These are phyloP conservation scores for Keithomyces neogunnii DNA, from an alignment of 2,329 filamentous ascomycete genomes.

Conservation along the genomic window DNA sequence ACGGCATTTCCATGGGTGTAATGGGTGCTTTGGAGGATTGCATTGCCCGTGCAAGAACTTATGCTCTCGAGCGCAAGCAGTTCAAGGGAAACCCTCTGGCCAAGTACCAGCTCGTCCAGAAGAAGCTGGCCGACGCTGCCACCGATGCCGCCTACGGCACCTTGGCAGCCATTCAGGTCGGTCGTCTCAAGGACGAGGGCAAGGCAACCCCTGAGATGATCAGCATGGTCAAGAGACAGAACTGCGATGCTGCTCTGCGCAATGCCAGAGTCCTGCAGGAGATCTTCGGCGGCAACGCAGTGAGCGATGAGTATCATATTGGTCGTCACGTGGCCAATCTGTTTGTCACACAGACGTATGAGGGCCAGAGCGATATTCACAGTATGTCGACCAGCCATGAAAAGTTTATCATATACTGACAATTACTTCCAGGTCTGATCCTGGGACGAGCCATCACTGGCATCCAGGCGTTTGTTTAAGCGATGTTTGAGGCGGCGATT, in stretches of 20 bases:
- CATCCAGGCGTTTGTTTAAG: slow-evolving; percentile 67
- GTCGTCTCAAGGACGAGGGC: slow-evolving; percentile 84
- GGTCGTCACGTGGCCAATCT: slow-evolving; percentile 92
- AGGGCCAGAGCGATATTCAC: slow-evolving; percentile 97
- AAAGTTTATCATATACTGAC: slow-evolving; percentile 1
- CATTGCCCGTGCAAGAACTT: slow-evolving; percentile 69
- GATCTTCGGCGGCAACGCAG: slow-evolving; percentile 96
- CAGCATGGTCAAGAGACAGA: slow-evolving; percentile 91
- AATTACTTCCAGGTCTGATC: slow-evolving; percentile 48
- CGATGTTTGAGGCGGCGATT: background rate
- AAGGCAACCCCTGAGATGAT: slow-evolving; percentile 93
- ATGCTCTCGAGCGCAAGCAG: slow-evolving; percentile 88
- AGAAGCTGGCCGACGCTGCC: slow-evolving; percentile 88
- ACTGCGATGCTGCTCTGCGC: slow-evolving; percentile 81
- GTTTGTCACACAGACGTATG: slow-evolving; percentile 96
- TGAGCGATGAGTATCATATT: slow-evolving; percentile 93
- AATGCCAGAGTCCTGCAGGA: slow-evolving; percentile 81
- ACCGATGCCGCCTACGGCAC: slow-evolving; percentile 89
- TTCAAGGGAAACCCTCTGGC: slow-evolving; percentile 94
- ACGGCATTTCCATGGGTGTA: slow-evolving; percentile 88
- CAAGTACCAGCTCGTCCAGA: slow-evolving; percentile 94
- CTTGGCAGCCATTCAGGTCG: slow-evolving; percentile 84
- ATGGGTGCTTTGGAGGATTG: slow-evolving; percentile 94
- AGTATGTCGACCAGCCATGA: slow-evolving; percentile 47
- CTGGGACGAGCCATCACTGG: slow-evolving; percentile 62